A percentile compares a stretch with the other conserved stretches of the same genome.
Evolutionary conservation across 805 yeast genomes (phyloP).

Genomic region (Starmera pachycereana): DNA sequence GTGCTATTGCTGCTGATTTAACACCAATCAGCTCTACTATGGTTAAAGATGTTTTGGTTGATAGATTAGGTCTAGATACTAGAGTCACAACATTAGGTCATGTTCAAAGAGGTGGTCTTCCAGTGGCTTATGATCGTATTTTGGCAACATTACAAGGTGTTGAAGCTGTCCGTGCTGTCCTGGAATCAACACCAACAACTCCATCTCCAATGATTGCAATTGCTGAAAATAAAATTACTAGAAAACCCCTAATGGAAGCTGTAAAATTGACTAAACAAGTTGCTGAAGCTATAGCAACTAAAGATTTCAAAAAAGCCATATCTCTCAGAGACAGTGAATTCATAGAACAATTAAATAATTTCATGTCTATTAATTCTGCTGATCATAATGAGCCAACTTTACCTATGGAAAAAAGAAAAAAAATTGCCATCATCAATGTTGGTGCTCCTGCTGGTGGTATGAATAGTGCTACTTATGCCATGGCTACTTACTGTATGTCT

Average conservation of each 20-base stretch:
- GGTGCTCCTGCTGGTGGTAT: slow-evolving; percentile 79
- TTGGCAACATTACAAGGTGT: slow-evolving; percentile 76
- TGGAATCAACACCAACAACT: slow-evolving; percentile 57
- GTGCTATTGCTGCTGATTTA: slow-evolving; percentile 64
- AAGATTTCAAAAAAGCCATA: slow-evolving; percentile 64
- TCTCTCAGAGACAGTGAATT: slow-evolving; percentile 62
- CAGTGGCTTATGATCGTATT: slow-evolving; percentile 64
- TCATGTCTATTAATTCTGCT: slow-evolving; percentile 56
- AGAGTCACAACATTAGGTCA: slow-evolving; percentile 72
- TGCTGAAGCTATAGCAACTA: slow-evolving; percentile 54
- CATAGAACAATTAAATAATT: slow-evolving; percentile 52
- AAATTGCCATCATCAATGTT: slow-evolving; percentile 61
- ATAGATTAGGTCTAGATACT: slow-evolving; percentile 61
- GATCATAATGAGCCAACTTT: slow-evolving; percentile 54
- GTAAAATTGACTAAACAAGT: slow-evolving; percentile 63
- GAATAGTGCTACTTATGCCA: slow-evolving; percentile 69
- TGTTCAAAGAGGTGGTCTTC: slow-evolving; percentile 78
- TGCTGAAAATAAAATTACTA: slow-evolving; percentile 57
- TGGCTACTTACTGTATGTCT: slow-evolving; percentile 65
- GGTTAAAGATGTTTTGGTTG: slow-evolving; percentile 56
- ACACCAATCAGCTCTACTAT: slow-evolving; percentile 57
- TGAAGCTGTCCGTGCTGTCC: slow-evolving; percentile 68
- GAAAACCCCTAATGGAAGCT: slow-evolving; percentile 63
- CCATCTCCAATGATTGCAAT: slow-evolving; percentile 76
- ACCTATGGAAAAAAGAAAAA: slow-evolving; percentile 42